Percentiles rank a stretch among this genome's conserved stretches.
Evolutionary conservation across 2,329 filamentous ascomycete genomes (phyloP).

Genomic region (Didymella glomerata): DNA sequence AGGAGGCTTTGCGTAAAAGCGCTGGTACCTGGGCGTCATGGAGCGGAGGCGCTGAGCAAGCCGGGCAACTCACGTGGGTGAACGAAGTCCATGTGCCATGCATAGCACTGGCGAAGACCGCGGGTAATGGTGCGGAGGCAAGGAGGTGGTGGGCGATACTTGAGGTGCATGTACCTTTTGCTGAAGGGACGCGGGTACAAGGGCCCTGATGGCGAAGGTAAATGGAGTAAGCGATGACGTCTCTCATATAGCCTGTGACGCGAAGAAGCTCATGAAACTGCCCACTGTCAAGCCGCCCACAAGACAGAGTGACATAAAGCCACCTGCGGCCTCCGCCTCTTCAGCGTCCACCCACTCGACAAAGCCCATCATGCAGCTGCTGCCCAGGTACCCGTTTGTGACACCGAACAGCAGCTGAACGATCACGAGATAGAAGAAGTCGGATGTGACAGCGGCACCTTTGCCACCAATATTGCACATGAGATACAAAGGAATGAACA

Average conservation of each 20-base stretch:
- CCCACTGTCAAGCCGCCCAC: constrained; percentile 82
- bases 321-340: constrained; percentile 87
- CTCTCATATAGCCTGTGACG: constrained; percentile 6
- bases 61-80: neutral
- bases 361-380: constrained; percentile 90
- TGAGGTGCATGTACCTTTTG: neutral
- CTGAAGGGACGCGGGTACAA: no score
- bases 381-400: constrained; percentile 86
- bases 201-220: no score
- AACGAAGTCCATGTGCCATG: neutral
- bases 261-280: constrained; percentile 83
- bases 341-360: constrained; percentile 80
- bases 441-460: constrained; percentile 74
- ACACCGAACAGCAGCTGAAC: constrained; percentile 86
- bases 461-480: constrained; percentile 86
- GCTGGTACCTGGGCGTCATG: neutral
- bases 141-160: neutral
- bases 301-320: constrained; percentile 93
- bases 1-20: neutral
- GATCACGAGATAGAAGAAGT: constrained; percentile 85
- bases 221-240: no score
- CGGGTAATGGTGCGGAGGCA: neutral
- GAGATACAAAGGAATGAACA: constrained; percentile 84
- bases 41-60: neutral
- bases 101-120: neutral